These are phyloP conservation scores for Fusarium pilosicola DNA, from an alignment of 2,329 filamentous ascomycete species.

Conservation along the genomic window DNA sequence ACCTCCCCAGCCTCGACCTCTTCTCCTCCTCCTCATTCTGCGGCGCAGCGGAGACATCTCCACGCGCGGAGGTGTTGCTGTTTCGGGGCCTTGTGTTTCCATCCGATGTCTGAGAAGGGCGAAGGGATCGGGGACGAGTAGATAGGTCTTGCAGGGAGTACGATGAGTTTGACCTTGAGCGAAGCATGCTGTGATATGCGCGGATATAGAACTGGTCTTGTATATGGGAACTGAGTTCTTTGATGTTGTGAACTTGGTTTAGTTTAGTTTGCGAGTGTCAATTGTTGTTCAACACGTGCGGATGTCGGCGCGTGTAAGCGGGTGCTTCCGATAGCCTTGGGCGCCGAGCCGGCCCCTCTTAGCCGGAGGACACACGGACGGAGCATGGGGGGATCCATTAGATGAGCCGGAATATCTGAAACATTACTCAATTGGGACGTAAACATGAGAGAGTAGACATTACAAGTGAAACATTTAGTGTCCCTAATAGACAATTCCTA, in stretches of 20 bases:
- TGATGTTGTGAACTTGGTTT: background rate
- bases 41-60: slow-evolving; percentile 39
- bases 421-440: background rate
- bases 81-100: slow-evolving; percentile 5
- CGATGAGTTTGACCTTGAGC: slow-evolving; percentile 28
- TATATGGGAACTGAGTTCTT: background rate
- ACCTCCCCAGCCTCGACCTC: slow-evolving; percentile 16
- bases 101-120: background rate
- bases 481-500: background rate
- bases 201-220: background rate
- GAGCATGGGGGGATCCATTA: slow-evolving; percentile 3
- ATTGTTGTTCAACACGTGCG: slow-evolving; percentile 10
- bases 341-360: slow-evolving; percentile 29
- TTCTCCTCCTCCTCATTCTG: slow-evolving; percentile 3
- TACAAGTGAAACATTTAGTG: background rate
- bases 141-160: slow-evolving; percentile 38
- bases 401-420: background rate
- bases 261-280: slow-evolving; percentile 4
- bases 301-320: slow-evolving; percentile 23
- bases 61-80: slow-evolving; percentile 21
- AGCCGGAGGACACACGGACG: slow-evolving; percentile 10
- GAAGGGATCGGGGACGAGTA: background rate
- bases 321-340: slow-evolving; percentile 9
- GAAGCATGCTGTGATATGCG: slow-evolving; percentile 19
- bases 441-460: background rate